These are phyloP conservation scores for Wickerhamomyces strasburgensis DNA, from an alignment of 805 yeast species.

Conservation along the genomic window DNA sequence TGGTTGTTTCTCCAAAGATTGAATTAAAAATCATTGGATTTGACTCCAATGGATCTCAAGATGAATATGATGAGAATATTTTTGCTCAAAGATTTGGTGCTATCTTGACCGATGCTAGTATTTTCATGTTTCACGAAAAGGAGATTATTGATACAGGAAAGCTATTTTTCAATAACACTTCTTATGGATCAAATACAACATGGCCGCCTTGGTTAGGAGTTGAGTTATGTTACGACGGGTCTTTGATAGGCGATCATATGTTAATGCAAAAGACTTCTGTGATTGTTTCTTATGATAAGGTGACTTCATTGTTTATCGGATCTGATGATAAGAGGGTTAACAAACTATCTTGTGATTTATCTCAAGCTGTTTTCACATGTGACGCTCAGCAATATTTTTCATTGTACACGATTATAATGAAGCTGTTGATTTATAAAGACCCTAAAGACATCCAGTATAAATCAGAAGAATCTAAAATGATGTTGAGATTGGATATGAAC, in stretches of 20 bases:
- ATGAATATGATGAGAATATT: conserved; percentile 38
- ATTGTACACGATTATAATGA: conserved; percentile 55
- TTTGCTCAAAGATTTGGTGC: conserved; percentile 69
- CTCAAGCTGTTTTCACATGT: conserved; percentile 59
- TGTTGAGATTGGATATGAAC: conserved; percentile 65
- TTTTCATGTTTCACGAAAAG: conserved; percentile 57
- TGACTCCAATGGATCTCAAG: conserved; percentile 39
- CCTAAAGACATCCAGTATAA: conserved; percentile 56
- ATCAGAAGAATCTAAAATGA: conserved; percentile 59
- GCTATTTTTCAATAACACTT: conserved; percentile 38
- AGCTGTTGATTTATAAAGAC: conserved; percentile 66
- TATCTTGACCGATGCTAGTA: conserved; percentile 62
- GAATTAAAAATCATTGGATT: conserved; percentile 67
- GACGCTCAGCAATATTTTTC: conserved; percentile 73
- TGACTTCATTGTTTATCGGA: conserved; percentile 37
- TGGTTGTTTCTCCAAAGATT: conserved; percentile 70
- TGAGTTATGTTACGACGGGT: conserved; percentile 59
- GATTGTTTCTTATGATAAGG: conserved; percentile 53
- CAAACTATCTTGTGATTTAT: conserved; percentile 58
- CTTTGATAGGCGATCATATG: conserved; percentile 41
- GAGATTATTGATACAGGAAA: conserved; percentile 39
- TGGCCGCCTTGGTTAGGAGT: conserved; percentile 94
- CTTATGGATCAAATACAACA: conserved; percentile 55
- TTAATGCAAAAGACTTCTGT: conserved; percentile 62
- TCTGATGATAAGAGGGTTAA: conserved; percentile 32